phyloP scores from a whole-genome alignment of 129 eudicot species.

The Centella asiatica region DNA sequence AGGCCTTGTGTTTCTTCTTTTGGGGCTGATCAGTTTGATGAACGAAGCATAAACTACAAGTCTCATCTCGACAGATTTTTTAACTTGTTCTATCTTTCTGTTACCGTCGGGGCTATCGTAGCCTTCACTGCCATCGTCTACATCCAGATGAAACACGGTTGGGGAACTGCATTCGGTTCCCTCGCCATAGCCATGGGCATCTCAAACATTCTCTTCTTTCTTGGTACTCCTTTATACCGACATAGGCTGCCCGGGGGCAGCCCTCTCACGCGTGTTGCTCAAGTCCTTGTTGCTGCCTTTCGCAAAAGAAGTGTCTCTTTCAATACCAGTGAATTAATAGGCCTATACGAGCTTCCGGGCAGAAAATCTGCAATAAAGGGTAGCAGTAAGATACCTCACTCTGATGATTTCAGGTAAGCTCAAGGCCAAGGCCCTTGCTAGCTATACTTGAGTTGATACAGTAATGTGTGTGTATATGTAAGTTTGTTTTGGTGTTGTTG shows the following conservation, averaged over 20 bases:
- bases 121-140: constrained; percentile 85
- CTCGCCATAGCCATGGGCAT: constrained; percentile 77
- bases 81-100: constrained; percentile 80
- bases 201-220: constrained; percentile 70
- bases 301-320: constrained; percentile 67
- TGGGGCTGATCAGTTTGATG: constrained; percentile 97
- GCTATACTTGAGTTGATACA: too few relatives aligned
- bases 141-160: constrained; percentile 70
- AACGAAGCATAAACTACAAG: constrained; percentile 55
- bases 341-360: constrained; percentile 79
- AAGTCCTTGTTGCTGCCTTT: constrained; percentile 82
- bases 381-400: constrained; percentile 65
- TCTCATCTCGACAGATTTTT: constrained; percentile 70
- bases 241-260: constrained; percentile 91
- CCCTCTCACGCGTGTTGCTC: constrained; percentile 91
- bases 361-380: constrained; percentile 82
- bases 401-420: constrained; percentile 68
- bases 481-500: not conserved
- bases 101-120: constrained; percentile 78
- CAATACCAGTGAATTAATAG: constrained; percentile 52
- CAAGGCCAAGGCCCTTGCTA: too few relatives aligned
- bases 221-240: constrained; percentile 73
- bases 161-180: constrained; percentile 87
- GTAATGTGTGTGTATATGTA: not conserved
- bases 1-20: constrained; percentile 95